Base-by-base conservation (phyloP, 768 basidiomycete species). In the Lactarius akahatsu region DNA sequence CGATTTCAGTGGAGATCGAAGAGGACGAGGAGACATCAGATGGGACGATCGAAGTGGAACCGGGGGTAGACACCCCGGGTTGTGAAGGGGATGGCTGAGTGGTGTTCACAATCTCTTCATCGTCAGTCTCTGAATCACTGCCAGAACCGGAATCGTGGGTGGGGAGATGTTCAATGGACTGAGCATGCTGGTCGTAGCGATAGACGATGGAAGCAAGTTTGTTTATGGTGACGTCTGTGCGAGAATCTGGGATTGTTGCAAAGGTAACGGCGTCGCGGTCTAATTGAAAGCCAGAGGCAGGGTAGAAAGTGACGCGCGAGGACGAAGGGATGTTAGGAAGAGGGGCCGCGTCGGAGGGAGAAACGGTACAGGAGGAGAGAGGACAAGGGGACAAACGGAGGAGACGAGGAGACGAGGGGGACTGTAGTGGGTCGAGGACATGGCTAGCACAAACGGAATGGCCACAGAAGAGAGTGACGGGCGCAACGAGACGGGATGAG, bases 391-490 rank as follows among this genome's bases (percentile, higher is more conserved):
- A 50, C 36, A 58, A 58, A 38, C 57, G 67, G 45, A 62, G 60
- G 47, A 38, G 61, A 36, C 15, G 62, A 26, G 8, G 23, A 56
- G 61, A 47, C 4, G 57, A 47, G 71, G 69, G 71, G 36, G 71
- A 66, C 45, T 71, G 68, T 73, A 60, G 73, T 63, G 41, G 62
- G 59, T 32, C 54, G 69, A 62, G 67, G 70, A 70, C 68, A 66
- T 74, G 63, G 81, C 70, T 55, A 0, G 85, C 75, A 71, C 94
- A 97, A 68, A 96, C 69, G 26, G 93, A 82, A 74, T 97, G 94
- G 61, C 94, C 94, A 73, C 94, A 97, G 71, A 80, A 83, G 47
- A 96, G 86, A 10, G 80, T 83, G 41, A 83, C 77, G 2, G 88
- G 87, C 4, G 77, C 73, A 28, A 71, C 64, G 28, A 87, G 78